Evolutionary conservation across 192 early-diverging fungal species (phyloP), one percentile per base, ranked within the genome.

Genomic region (Chytriomyces sp.): DNA sequence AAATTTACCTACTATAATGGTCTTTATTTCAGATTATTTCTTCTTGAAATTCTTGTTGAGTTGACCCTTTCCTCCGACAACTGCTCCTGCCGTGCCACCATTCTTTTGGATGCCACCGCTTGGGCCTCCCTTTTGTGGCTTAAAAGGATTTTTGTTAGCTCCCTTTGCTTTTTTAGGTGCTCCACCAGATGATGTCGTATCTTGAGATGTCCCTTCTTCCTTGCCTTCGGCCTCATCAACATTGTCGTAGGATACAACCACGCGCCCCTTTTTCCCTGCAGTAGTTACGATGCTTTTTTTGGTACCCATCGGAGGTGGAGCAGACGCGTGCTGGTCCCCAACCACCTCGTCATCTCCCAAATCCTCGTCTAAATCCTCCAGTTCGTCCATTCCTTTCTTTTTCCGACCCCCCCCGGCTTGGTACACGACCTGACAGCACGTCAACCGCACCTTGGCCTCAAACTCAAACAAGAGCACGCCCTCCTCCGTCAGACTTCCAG

Each of bases 361-460:
- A 3, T 60, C 41, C 1, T 31, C 61, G 12, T 70, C 19, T n/a
- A 41, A 17, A 4, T 59, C 39, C 37, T 52, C 44, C 14, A 36
- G 62, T 54, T 63, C 39, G 3, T 59, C 59, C 6, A 40, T 41
- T 72, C 65, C 55, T 63, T 31, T 39, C 54, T 34, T 55, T 63
- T n/a, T n/a, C n/a, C n/a, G n/a, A n/a, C n/a, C n/a, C 62, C 55
- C 62, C 32, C 34, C 76, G n/a, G 25, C 56, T 40, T 63, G 64
- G 25, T 31, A 19, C 5, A 73, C 65, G 25, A 79, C 60, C 25
- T 40, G 39, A 22, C 82, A 56, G 52, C 84, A 85, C 26, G 84
- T 85, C 12, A 85, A 71, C 4, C 84, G 74, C 44, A 68, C 75
- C 31, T 79, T 80, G 53, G 78, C 78, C 57, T 82, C 72, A 72